phyloP scores from a whole-genome alignment of 2,329 filamentous ascomycete genomes.

The Kalmusia sp. region DNA sequence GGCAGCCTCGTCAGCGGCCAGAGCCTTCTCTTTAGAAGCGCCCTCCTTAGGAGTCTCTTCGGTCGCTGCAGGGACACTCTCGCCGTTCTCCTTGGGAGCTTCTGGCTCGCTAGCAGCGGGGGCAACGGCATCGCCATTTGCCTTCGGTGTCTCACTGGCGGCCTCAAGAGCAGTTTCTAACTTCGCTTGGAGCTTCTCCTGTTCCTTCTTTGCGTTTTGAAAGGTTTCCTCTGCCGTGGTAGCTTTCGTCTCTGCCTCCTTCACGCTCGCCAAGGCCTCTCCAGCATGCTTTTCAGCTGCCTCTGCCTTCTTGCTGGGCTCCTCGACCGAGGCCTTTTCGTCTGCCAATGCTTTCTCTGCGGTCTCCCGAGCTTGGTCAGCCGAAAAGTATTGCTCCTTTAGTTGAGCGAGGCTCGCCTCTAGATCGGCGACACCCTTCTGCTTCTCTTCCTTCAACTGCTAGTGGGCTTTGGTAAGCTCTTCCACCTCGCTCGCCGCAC shows the following conservation, averaged over 20 bases:
- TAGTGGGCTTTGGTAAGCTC: slow-evolving; percentile 1
- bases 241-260: slow-evolving; percentile 7
- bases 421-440: slow-evolving; percentile 43
- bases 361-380: not conserved
- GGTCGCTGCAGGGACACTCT: not conserved
- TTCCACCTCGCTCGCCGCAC: slow-evolving; percentile 1
- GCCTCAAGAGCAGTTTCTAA: slow-evolving; percentile 16
- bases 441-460: not conserved
- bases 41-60: not conserved
- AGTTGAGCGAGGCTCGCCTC: not conserved
- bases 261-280: slow-evolving; percentile 4
- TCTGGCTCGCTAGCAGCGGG: not conserved
- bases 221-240: slow-evolving; percentile 1
- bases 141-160: not conserved
- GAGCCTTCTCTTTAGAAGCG: not conserved
- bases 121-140: not conserved
- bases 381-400: not conserved
- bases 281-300: slow-evolving; percentile 5
- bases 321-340: slow-evolving; percentile 2
- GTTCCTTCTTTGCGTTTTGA: slow-evolving; percentile 2
- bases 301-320: slow-evolving; percentile 1
- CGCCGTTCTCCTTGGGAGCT: not conserved
- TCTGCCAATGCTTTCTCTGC: slow-evolving; percentile 8
- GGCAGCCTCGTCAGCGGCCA: not conserved
- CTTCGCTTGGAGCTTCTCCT: slow-evolving; percentile 18